Evolutionary conservation across 768 basidiomycete species (phyloP), one percentile per base, ranked within the genome.

Genomic region (Russula virescens): DNA sequence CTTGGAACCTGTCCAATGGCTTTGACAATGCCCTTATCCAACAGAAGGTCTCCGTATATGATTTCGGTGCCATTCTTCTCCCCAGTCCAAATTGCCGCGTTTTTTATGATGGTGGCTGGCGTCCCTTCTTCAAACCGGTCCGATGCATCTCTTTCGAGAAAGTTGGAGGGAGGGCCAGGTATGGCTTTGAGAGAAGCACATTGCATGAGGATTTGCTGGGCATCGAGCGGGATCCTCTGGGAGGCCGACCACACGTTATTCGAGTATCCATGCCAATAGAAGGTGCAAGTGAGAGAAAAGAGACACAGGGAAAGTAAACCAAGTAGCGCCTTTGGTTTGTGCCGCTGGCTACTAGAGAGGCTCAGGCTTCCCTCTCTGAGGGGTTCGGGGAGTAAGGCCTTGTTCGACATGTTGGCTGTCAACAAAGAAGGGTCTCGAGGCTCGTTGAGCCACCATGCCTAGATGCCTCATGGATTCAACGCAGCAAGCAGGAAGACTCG

Each of bases 71-170:
- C 83, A 60, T 85, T 81, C 43, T 79, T 71, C 40, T 76, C 80
- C 25, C 87, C 87, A 2, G 84, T 82, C 76, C 87, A 79, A 53
- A 89, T 78, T 45, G 83, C 82, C 3, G 84, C 88, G 71, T 94
- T 90, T 68, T 79, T 79, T 66, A 96, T 84, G 66, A 86, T 77
- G 21, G 85, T 85, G 1, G 87, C 75, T 42, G 78, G 79, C 0
- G 88, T 89, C 1, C 86, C 89, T 4, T 74, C 74, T 66, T 84
- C 87, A 64, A 80, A 87, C 45, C 89, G 75, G 68, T 91, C 89
- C 3, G 87, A 89, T 46, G 47, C 64, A 6, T 61, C 63, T 10
- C 78, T 69, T 13, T 60, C 64, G 25, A 59, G 49, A 58, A 77
- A 77, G 43, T 70, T 66, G 5, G 58, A 60, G n/a, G 75, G 68